Evolutionary conservation across 2,329 filamentous ascomycete species (phyloP).

Genomic region (Pseudocercospora fuligena): DNA sequence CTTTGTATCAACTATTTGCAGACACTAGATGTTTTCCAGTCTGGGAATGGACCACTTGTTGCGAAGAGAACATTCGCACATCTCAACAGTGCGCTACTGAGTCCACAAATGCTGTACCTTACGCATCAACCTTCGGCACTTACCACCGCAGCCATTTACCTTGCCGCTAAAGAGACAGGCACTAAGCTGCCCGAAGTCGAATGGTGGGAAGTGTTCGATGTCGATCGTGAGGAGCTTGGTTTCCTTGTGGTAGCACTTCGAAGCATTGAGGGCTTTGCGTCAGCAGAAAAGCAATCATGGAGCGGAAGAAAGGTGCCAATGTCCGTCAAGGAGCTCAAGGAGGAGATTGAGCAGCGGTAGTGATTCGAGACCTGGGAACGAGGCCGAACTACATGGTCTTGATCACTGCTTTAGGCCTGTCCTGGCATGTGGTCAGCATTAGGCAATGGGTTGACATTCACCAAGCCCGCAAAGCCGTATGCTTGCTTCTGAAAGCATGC

Average conservation of each 20-base stretch:
- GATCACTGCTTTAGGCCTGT: neutral
- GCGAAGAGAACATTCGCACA: slow-evolving; percentile 72
- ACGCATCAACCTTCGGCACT: slow-evolving; percentile 89
- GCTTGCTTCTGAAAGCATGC: neutral
- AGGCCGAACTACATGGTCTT: neutral
- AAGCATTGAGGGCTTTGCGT: slow-evolving; percentile 75
- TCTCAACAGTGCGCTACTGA: slow-evolving; percentile 84
- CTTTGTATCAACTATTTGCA: slow-evolving; percentile 92
- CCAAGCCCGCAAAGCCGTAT: neutral
- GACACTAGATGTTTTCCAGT: slow-evolving; percentile 71
- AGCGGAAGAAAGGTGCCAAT: slow-evolving; percentile 59
- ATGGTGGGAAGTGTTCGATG: slow-evolving; percentile 99
- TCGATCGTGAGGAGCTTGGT: slow-evolving; percentile 90
- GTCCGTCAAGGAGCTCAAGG: slow-evolving; percentile 62
- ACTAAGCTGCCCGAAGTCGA: slow-evolving; percentile 80
- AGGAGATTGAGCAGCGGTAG: slow-evolving; percentile 56
- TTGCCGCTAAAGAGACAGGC: slow-evolving; percentile 77
- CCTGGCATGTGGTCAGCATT: neutral
- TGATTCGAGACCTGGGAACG: slow-evolving; percentile 16
- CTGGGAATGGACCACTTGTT: slow-evolving; percentile 55
- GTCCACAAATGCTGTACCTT: slow-evolving; percentile 85
- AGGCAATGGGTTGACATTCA: too few species aligned
- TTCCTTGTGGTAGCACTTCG: slow-evolving; percentile 86
- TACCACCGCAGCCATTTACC: slow-evolving; percentile 87
- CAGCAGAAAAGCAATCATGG: slow-evolving; percentile 63